Evolutionary conservation across 2,329 filamentous ascomycete species (phyloP).

Genomic region (Sporothrix schenckii): DNA sequence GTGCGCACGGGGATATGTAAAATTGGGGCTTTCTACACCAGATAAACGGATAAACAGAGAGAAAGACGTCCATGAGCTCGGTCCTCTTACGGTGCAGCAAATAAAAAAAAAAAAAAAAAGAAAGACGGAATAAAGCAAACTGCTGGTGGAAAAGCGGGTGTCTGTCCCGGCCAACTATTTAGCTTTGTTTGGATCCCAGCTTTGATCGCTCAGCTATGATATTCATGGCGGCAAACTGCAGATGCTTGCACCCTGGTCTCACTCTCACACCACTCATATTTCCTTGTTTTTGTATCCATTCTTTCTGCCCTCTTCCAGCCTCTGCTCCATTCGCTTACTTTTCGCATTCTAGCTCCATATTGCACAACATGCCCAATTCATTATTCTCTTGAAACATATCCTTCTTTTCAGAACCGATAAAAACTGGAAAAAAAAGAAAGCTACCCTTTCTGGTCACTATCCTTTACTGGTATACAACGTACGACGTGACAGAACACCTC

Average conservation of each 20-base stretch:
- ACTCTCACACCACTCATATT: not conserved
- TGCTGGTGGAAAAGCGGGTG: not conserved
- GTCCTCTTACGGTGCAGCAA: slow-evolving; percentile 3
- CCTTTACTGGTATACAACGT: not conserved
- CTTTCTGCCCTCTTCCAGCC: not conserved
- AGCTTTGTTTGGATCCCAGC: not conserved
- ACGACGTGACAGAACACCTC: not conserved
- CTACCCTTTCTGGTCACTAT: not conserved
- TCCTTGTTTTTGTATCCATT: not conserved
- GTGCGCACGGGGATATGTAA: too few species aligned
- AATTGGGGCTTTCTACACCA: too few species aligned
- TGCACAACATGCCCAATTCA: slow-evolving; percentile 1
- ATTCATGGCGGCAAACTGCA: not conserved
- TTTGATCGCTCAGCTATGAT: not conserved
- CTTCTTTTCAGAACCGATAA: slow-evolving; percentile 9
- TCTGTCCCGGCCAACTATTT: not conserved
- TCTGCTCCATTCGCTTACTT: not conserved
- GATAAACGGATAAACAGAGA: too few species aligned
- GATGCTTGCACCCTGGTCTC: not conserved
- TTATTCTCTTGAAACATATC: slow-evolving; percentile 20
- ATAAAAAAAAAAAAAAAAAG: too few species aligned
- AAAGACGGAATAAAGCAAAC: not conserved
- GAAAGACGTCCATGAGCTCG: not conserved
- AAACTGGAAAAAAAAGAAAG: not conserved
- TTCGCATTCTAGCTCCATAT: not conserved